Conservation (phyloP, 2,329 filamentous ascomycete species). For the Triangularia verruculosa region DNA sequence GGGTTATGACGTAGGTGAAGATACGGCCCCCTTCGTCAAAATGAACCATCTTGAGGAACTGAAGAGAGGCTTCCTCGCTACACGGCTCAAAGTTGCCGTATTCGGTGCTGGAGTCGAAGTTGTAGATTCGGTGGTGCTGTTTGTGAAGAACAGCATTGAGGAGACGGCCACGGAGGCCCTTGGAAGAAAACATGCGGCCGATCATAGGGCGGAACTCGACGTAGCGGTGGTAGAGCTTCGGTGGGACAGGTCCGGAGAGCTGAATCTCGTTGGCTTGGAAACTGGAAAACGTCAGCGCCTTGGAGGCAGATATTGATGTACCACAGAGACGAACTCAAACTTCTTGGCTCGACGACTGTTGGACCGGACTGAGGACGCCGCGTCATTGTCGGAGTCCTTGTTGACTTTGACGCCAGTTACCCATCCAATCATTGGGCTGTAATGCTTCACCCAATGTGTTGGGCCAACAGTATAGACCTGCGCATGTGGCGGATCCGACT, state of each 20-base stretch:
- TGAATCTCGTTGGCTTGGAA: constrained; percentile 95
- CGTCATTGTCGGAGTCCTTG: constrained; percentile 52
- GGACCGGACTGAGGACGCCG: constrained; percentile 26
- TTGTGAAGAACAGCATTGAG: constrained; percentile 84
- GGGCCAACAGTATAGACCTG: constrained; percentile 79
- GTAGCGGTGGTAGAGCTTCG: constrained; percentile 81
- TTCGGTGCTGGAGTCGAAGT: constrained; percentile 74
- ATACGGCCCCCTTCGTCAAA: constrained; percentile 82
- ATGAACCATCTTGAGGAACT: constrained; percentile 83
- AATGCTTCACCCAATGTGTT: constrained; percentile 74
- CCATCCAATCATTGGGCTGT: constrained; percentile 83
- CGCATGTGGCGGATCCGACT: constrained; percentile 65
- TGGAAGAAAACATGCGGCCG: constrained; percentile 78
- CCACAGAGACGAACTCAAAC: constrained; percentile 50
- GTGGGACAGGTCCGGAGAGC: constrained; percentile 76
- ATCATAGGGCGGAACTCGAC: constrained; percentile 92
- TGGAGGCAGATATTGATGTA: neutral
- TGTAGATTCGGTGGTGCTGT: constrained; percentile 86
- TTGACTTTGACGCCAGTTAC: constrained; percentile 70
- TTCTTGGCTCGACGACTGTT: constrained; percentile 59
- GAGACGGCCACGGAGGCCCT: constrained; percentile 73
- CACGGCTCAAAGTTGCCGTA: constrained; percentile 67
- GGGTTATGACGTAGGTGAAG: constrained; percentile 87
- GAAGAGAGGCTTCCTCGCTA: constrained; percentile 66
- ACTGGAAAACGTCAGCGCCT: constrained; percentile 41